Percentiles rank a stretch among this genome's conserved stretches.
These are phyloP conservation scores for Orbilia javanica DNA, from an alignment of 2,329 filamentous ascomycete genomes.

Conservation along the genomic window DNA sequence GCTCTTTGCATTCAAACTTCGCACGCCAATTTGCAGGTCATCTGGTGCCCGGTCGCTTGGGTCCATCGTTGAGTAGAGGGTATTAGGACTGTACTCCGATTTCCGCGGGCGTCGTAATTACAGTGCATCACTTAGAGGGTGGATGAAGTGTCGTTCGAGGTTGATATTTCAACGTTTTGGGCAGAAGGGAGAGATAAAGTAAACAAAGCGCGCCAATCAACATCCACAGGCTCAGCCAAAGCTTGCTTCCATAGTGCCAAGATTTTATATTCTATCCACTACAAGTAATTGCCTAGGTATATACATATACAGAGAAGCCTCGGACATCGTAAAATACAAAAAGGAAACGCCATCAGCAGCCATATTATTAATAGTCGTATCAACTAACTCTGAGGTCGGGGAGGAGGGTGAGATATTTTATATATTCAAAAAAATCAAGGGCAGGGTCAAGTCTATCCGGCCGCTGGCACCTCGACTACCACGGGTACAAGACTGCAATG, in stretches of 20 bases:
- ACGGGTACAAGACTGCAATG: too few relatives aligned
- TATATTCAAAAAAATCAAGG: background rate
- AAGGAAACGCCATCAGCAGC: background rate
- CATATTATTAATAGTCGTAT: background rate
- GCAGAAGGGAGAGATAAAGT: background rate
- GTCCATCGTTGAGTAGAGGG: background rate
- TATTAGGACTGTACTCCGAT: background rate
- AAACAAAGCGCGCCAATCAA: background rate
- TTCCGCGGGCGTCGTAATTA: background rate
- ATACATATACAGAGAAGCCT: background rate
- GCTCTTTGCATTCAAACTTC: slow-evolving; percentile 2
- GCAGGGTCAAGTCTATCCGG: too few relatives aligned
- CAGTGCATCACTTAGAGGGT: background rate
- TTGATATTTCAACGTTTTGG: background rate
- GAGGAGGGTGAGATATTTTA: background rate
- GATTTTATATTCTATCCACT: background rate
- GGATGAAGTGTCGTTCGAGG: background rate
- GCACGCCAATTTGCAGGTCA: too few relatives aligned
- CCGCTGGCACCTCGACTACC: too few relatives aligned
- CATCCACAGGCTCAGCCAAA: too few relatives aligned
- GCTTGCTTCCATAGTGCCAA: too few relatives aligned
- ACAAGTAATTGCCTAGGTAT: background rate
- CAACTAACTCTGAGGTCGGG: background rate
- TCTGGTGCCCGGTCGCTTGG: background rate
- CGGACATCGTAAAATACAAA: background rate